phyloP scores from a whole-genome alignment of 257 asterid species.

The Primulina tabacum region DNA sequence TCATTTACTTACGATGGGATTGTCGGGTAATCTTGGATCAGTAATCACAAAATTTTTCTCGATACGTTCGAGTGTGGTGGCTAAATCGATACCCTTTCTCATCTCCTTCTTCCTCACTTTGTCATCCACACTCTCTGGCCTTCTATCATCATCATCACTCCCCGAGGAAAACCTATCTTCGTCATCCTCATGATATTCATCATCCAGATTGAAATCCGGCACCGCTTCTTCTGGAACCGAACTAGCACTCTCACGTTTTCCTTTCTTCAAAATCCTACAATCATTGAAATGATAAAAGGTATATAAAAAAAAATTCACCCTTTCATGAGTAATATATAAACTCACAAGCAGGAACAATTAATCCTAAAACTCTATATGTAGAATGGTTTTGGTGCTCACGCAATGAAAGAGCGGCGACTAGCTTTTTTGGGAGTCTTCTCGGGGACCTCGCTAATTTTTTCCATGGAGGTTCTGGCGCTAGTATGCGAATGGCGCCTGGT shows the following conservation, averaged over 20 bases:
- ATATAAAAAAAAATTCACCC: no score
- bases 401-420: constrained; percentile 70
- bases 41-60: constrained; percentile 97
- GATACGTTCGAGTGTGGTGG: constrained; percentile 96
- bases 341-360: no score
- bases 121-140: constrained; percentile 91
- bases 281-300: not conserved
- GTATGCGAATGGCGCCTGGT: constrained; percentile 84
- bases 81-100: constrained; percentile 99
- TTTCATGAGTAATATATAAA: no score
- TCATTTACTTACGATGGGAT: constrained; percentile 76
- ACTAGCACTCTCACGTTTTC: constrained; percentile 47
- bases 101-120: constrained; percentile 93
- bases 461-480: constrained; percentile 65
- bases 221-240: constrained; percentile 33
- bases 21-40: constrained; percentile 96
- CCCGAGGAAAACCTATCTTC: constrained; percentile 37
- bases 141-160: constrained; percentile 49
- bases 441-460: constrained; percentile 63
- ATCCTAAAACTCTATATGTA: no score
- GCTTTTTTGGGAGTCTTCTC: constrained; percentile 59
- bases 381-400: constrained; percentile 31
- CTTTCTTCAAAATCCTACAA: constrained; percentile 69
- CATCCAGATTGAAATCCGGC: constrained; percentile 38
- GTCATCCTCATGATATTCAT: constrained; percentile 20